These are phyloP conservation scores for Tulasnella sp. DNA, from an alignment of 768 basidiomycete genomes.

Conservation along the genomic window DNA sequence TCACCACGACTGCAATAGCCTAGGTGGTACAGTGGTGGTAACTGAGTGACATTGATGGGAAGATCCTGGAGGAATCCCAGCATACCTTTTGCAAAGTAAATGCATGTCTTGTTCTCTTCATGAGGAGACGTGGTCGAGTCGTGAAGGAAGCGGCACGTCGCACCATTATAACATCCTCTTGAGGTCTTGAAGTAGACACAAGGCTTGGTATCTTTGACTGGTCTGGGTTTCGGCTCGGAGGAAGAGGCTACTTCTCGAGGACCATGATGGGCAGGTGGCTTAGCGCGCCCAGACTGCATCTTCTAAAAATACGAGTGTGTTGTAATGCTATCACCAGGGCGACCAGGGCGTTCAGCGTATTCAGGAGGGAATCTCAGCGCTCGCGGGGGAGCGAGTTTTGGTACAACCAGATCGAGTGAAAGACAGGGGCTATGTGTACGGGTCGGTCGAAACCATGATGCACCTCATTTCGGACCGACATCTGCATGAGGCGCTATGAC, in stretches of 20 bases:
- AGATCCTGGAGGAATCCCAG: not conserved
- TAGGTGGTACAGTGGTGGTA: not conserved
- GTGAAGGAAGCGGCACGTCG: constrained; percentile 15
- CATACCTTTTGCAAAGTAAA: constrained; percentile 14
- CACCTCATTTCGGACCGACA: too few species aligned
- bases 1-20: constrained; percentile 11
- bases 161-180: constrained; percentile 14
- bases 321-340: too few species aligned
- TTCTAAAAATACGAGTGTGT: too few species aligned
- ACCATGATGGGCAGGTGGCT: too few species aligned
- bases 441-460: too few species aligned
- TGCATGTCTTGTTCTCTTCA: constrained; percentile 7
- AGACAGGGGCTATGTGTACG: too few species aligned
- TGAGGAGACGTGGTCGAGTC: not conserved
- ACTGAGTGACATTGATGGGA: not conserved
- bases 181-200: constrained; percentile 9
- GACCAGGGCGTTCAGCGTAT: too few species aligned
- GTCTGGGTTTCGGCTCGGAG: not conserved
- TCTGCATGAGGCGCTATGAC: constrained; percentile 1
- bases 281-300: too few species aligned
- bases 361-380: too few species aligned
- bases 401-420: too few species aligned
- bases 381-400: too few species aligned
- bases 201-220: not conserved
- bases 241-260: too few species aligned